A percentile compares a stretch with the other conserved stretches of the same genome.
Evolutionary conservation across 768 basidiomycete species (phyloP).

Genomic region (Leccinum imitatum): DNA sequence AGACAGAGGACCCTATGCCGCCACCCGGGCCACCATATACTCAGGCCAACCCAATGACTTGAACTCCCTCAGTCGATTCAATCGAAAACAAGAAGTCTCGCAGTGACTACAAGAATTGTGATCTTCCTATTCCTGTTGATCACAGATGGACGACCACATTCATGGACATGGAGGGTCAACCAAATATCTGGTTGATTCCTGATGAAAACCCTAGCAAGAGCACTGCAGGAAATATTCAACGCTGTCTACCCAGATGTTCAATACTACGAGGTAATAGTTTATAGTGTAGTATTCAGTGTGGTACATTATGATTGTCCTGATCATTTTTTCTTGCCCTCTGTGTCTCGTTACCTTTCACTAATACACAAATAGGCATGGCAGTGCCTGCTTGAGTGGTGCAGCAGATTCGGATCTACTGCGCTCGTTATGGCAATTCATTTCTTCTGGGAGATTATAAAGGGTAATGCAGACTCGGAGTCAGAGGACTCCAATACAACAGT

Average conservation of each 20-base stretch:
- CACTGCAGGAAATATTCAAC: constrained; percentile 5
- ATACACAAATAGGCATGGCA: constrained; percentile 3
- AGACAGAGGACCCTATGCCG: background rate
- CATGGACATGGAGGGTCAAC: constrained; percentile 2
- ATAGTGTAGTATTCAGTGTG: background rate
- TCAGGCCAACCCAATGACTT: background rate
- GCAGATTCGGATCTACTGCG: background rate
- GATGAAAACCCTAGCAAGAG: background rate
- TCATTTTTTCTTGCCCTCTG: background rate
- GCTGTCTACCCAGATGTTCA: background rate
- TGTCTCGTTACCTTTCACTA: background rate
- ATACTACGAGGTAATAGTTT: background rate
- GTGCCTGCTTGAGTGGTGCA: constrained; percentile 4
- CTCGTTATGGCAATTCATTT: constrained; percentile 1
- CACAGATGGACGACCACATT: background rate
- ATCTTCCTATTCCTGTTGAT: background rate
- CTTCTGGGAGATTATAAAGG: constrained; percentile 1
- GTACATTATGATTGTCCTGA: background rate
- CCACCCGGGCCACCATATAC: background rate
- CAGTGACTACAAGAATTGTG: background rate
- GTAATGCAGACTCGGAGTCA: background rate
- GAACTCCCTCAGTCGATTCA: background rate
- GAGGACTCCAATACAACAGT: background rate
- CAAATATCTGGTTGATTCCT: constrained; percentile 2
- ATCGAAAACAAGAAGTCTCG: background rate